Base-by-base conservation (phyloP, 495 filamentous ascomycete genomes). In the Annulohypoxylon bovei region DNA sequence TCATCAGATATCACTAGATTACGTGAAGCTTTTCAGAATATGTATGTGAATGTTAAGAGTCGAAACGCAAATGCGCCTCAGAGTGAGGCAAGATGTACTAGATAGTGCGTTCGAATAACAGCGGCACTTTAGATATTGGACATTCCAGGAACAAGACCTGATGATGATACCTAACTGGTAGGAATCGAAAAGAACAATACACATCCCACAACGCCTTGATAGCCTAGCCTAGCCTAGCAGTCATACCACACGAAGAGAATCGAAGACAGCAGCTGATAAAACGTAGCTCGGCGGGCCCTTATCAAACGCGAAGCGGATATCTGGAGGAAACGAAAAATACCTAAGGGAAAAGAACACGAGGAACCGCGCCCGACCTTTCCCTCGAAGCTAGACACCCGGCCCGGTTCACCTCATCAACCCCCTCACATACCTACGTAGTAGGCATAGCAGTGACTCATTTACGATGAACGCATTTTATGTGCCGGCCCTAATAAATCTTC, bases 401-500 rank as follows among this genome's bases (percentile, higher is more conserved):
- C 25, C 14, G 27, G 23, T 58, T 50, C 37, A 35, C 9, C 53
- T 37, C 25, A 22, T 39, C 32, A 12, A 4, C 40, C 25, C 33
- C 5, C n/a, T 35, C 8, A 1, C 25, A 4, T 35, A 23, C 50
- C 35, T 28, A 50, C 37, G 33, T 33, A 46, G 27, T 58, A 67
- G 54, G 63, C 63, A 63, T 20, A 42, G 46, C 25, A 42, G 56
- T 25, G 56, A 42, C 28, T 52, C 55, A 47, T 16, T 57, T 62
- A 46, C 57, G 44, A 42, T 46, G 40, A 49, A 30, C 35, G 27
- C 11, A 7, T 35, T 52, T 66, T 47, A 47, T 59, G 23, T 53
- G 30, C 57, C 53, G 57, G 30, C 52, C 44, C 32, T 64, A 33
- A 35, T 65, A 46, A 20, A 3, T 47, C 37, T 71, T 59, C 63